These are phyloP conservation scores for Cucumis hystrix DNA, from an alignment of 306 rosid species.

Conservation along the genomic window DNA sequence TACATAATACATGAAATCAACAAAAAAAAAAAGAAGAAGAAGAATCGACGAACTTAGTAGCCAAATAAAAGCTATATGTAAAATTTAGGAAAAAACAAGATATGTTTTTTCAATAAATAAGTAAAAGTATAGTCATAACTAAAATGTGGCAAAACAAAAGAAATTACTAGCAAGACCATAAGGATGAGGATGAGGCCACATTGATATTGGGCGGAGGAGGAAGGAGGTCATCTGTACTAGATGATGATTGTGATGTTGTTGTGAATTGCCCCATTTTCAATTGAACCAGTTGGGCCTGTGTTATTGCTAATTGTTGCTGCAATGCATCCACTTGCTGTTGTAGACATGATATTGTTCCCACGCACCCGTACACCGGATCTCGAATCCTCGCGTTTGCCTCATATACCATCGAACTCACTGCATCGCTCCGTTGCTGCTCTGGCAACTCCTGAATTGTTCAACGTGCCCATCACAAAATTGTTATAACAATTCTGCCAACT, in stretches of 20 bases:
- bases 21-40: too few relatives aligned
- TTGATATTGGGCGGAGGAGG: background rate
- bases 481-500: too few relatives aligned
- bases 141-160: background rate
- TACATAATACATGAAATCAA: too few relatives aligned
- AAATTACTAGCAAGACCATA: background rate
- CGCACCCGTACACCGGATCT: slow-evolving; percentile 90
- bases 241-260: background rate
- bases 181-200: background rate
- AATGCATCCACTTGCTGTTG: slow-evolving; percentile 70
- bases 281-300: slow-evolving; percentile 72
- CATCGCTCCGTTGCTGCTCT: slow-evolving; percentile 69
- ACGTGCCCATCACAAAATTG: too few relatives aligned
- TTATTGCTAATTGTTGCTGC: slow-evolving; percentile 63
- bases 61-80: too few relatives aligned
- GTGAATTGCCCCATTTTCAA: slow-evolving; percentile 26
- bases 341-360: slow-evolving; percentile 77
- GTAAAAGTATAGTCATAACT: background rate
- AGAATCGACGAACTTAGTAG: too few relatives aligned
- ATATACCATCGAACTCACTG: slow-evolving; percentile 89
- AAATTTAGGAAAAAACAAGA: too few relatives aligned
- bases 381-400: slow-evolving; percentile 85
- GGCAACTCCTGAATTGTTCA: slow-evolving; percentile 44
- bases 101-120: too few relatives aligned
- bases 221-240: background rate